Evolutionary conservation across 139 green algal genomes (phyloP), one percentile per base, ranked within the genome.

Genomic region (Closterium sp.): DNA sequence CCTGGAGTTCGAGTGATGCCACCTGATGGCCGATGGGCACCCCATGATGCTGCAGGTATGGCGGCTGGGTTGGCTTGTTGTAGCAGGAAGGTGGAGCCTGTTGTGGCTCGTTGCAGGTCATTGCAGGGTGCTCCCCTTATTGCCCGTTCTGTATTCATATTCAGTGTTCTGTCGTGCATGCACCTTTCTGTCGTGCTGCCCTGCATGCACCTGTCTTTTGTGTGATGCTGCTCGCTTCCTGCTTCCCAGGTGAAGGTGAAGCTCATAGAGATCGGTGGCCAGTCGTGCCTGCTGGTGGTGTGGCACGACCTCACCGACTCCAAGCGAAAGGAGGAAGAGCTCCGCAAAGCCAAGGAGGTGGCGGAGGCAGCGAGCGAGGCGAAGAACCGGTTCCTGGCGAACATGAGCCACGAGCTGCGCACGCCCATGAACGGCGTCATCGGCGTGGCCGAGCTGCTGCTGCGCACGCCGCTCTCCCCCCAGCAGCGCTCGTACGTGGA

Each of bases 381-480:
- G 12, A 76, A 76, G 55, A 76, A 76, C 12, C 55, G 55, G 55
- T 76, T 76, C 55, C 55, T 76, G 55, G 55, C 55, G 55, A 76
- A 76, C 55, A 76, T 76, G 55, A 76, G 55, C 55, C 55, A 76
- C 19, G 31, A 33, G 84, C 84, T 33, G 84, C 30, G 84, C 55
- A 76, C 55, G 16, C 55, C 55, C 55, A 76, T 76, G 55, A 76
- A 76, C 25, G 87, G 95, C 28, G 96, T 96, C 81, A 95, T 97
- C 38, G 95, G 91, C 28, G 90, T 95, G 55, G 90, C 89, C 8
- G 84, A 96, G 94, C 92, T 97, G 84, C 85, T 96, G 85, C 89
- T 94, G 34, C 25, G 89, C 28, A 94, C 91, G n/a, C 36, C 36
- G n/a, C 92, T 97, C 32, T 93, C 91, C 30, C 93, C 93, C 0